Percentiles rank a stretch among this genome's conserved stretches.
phyloP scores from a whole-genome alignment of 192 early-diverging fungal species.

The Backusella macrospora region DNA sequence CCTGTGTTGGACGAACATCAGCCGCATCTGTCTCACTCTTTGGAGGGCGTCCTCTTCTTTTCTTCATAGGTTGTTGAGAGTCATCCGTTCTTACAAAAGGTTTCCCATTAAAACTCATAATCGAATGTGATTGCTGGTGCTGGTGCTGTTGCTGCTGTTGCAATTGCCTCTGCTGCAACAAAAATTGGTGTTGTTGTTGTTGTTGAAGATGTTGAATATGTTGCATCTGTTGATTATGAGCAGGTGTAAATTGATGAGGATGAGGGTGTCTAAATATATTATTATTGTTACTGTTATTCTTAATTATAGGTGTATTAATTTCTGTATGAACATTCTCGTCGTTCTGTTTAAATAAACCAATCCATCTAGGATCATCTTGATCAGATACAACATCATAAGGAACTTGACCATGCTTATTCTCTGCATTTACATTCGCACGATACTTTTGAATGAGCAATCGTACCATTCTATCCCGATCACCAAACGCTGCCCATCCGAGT shows the following conservation, averaged over 20 bases:
- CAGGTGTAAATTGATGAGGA: neutral
- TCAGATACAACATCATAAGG: conserved; percentile 83
- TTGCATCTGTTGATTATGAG: neutral
- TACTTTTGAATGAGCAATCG: conserved; percentile 76
- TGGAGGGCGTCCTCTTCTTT: conserved; percentile 34
- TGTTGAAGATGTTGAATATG: neutral
- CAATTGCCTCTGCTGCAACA: neutral
- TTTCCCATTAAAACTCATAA: neutral
- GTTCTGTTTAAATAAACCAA: conserved; percentile 26
- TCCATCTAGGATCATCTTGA: conserved; percentile 42
- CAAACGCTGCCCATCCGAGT: conserved; percentile 92
- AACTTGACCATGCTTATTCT: conserved; percentile 77
- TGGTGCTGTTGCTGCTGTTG: neutral
- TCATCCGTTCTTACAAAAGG: neutral
- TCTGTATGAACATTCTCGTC: neutral
- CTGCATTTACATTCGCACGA: conserved; percentile 71
- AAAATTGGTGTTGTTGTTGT: neutral
- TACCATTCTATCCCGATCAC: conserved; percentile 67
- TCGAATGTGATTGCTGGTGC: neutral
- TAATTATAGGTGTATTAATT: neutral
- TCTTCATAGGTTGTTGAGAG: neutral
- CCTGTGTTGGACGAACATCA: conserved; percentile 20
- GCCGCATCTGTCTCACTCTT: conserved; percentile 33
- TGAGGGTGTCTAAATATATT: conserved; percentile 1
- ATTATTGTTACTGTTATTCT: neutral